Conservation (phyloP, 768 basidiomycete genomes). For the Dioszegia crocea region DNA sequence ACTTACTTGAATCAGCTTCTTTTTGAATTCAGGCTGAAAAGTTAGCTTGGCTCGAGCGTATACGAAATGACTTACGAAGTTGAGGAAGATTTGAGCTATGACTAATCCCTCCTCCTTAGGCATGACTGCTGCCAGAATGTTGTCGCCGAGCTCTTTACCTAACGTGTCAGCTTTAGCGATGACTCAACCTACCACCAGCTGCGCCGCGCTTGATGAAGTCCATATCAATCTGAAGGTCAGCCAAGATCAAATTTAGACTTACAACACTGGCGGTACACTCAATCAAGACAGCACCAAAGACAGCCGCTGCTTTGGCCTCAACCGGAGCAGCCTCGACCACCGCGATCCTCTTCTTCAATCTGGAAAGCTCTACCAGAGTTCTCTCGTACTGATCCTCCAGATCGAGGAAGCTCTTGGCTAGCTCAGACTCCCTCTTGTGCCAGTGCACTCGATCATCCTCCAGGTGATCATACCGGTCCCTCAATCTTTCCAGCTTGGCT, state of each 20-base stretch:
- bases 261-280: background rate
- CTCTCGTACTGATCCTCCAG: background rate
- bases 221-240: conserved; percentile 1
- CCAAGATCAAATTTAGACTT: background rate
- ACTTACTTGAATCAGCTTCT: conserved; percentile 12
- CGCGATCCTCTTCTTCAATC: background rate
- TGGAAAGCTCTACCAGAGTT: background rate
- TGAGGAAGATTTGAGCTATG: conserved; percentile 18
- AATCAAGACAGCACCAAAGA: background rate
- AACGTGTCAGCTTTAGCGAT: background rate
- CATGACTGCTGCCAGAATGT: background rate
- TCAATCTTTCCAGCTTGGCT: background rate
- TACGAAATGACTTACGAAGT: conserved; percentile 23
- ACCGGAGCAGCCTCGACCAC: background rate
- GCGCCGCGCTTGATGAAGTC: background rate
- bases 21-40: conserved; percentile 5
- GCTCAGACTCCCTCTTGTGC: background rate
- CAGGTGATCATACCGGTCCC: background rate
- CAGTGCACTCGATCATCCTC: background rate
- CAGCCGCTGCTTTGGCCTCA: background rate
- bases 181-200: background rate
- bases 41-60: background rate
- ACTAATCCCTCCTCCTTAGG: background rate
- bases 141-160: conserved; percentile 1
- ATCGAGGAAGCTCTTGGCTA: background rate